Conservation (phyloP, 2,329 filamentous ascomycete species). For the Cladosporium sp. region DNA sequence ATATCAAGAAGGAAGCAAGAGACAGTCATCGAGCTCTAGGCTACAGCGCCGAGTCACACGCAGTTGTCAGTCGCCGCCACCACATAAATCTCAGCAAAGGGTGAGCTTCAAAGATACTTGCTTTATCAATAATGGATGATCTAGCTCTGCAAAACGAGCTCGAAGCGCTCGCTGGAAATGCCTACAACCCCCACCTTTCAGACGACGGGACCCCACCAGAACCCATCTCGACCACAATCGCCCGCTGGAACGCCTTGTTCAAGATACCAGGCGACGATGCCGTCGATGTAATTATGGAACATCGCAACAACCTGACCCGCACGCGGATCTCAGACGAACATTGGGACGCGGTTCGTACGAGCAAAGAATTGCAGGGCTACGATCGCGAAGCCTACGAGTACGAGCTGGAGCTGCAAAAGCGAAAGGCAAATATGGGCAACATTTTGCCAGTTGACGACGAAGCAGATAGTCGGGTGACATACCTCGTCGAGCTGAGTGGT, state of each 20-base stretch:
- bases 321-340: conserved; percentile 39
- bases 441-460: conserved; percentile 20
- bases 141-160: conserved; percentile 29
- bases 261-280: conserved; percentile 35
- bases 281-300: conserved; percentile 34
- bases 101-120: neutral
- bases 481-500: conserved; percentile 35
- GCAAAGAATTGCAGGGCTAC: conserved; percentile 38
- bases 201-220: conserved; percentile 17
- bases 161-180: conserved; percentile 31
- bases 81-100: neutral
- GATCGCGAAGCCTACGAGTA: conserved; percentile 45
- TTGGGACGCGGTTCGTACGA: conserved; percentile 35
- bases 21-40: neutral
- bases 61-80: neutral
- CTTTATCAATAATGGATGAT: conserved; percentile 26
- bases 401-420: conserved; percentile 33
- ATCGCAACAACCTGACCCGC: conserved; percentile 38
- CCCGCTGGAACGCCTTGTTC: conserved; percentile 41
- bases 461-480: conserved; percentile 25
- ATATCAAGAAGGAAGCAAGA: neutral
- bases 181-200: conserved; percentile 17
- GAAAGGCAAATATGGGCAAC: conserved; percentile 29
- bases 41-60: neutral
- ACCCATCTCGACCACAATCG: conserved; percentile 30